A percentile compares a stretch with the other conserved stretches of the same genome.
Conservation (phyloP, 257 asterid genomes). For the Eucommia ulmoides region DNA sequence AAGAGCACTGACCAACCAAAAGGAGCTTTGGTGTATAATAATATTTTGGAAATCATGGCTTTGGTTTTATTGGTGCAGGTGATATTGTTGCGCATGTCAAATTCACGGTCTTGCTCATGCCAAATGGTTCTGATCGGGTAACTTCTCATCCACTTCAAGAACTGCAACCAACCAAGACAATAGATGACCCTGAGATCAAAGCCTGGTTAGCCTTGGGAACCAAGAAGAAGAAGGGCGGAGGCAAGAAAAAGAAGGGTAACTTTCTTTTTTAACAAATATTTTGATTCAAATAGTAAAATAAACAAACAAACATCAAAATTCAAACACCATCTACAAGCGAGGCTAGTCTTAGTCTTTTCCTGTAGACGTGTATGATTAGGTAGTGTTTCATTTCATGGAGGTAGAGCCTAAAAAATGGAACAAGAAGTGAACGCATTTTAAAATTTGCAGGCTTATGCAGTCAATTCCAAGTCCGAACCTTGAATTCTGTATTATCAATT, state of each 20-base stretch:
- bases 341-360: background rate
- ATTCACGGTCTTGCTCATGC: conserved; percentile 85
- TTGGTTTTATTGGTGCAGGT: conserved; percentile 57
- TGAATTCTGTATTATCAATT: too few species aligned
- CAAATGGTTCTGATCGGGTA: conserved; percentile 83
- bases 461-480: too few species aligned
- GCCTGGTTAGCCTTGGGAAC: conserved; percentile 65
- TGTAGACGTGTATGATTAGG: too few species aligned
- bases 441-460: too few species aligned
- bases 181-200: conserved; percentile 79
- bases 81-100: conserved; percentile 88
- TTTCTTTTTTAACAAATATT: too few species aligned
- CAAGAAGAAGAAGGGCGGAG: conserved; percentile 87
- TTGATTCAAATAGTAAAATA: too few species aligned
- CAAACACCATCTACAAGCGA: background rate
- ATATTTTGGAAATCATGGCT: too few species aligned
- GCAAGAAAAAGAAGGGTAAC: conserved; percentile 94
- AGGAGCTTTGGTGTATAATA: too few species aligned
- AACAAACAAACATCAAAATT: background rate
- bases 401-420: background rate
- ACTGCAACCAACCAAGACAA: conserved; percentile 49
- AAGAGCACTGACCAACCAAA: too few species aligned
- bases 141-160: conserved; percentile 86
- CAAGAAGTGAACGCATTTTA: too few species aligned
- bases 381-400: too few species aligned